Conservation (phyloP, 2,329 filamentous ascomycete species). For the Lasiodiplodia sp. region DNA sequence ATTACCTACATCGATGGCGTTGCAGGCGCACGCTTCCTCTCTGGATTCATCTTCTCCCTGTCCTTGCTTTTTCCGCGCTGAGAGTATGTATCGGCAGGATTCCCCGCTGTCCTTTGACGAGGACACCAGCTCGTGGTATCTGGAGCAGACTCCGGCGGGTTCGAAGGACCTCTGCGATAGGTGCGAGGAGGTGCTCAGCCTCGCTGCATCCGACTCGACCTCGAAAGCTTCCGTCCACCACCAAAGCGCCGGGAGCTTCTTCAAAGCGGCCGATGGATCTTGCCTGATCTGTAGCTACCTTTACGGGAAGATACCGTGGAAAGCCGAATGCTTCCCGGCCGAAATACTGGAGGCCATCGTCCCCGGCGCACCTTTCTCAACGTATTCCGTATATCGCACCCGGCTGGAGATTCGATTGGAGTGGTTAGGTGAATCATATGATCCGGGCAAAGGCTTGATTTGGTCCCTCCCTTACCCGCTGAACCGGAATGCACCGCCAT, state of each 20-base stretch:
- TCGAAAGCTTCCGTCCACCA: not conserved
- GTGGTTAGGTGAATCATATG: constrained; percentile 6
- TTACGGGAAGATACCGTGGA: not conserved
- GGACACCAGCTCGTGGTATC: not conserved
- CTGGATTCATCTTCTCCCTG: not conserved
- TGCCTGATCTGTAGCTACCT: constrained; percentile 10
- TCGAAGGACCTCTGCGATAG: constrained; percentile 1
- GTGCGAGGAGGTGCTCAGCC: constrained; percentile 5
- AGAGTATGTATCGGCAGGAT: not conserved
- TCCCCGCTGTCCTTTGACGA: not conserved
- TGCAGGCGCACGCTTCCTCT: not conserved
- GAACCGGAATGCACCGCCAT: not conserved
- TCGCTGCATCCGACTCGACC: not conserved
- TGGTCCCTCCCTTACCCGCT: constrained; percentile 4
- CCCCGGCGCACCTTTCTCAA: not conserved
- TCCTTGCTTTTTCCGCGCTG: not conserved
- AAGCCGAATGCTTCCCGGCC: not conserved
- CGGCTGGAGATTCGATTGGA: not conserved
- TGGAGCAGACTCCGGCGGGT: not conserved
- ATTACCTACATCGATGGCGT: not conserved
- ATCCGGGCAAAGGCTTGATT: constrained; percentile 1
- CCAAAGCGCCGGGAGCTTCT: constrained; percentile 4
- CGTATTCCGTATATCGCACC: not conserved
- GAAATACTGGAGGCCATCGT: not conserved
- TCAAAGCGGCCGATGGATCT: not conserved